These are phyloP conservation scores for Albifimbria verrucaria DNA, from an alignment of 2,329 filamentous ascomycete genomes.

Conservation along the genomic window DNA sequence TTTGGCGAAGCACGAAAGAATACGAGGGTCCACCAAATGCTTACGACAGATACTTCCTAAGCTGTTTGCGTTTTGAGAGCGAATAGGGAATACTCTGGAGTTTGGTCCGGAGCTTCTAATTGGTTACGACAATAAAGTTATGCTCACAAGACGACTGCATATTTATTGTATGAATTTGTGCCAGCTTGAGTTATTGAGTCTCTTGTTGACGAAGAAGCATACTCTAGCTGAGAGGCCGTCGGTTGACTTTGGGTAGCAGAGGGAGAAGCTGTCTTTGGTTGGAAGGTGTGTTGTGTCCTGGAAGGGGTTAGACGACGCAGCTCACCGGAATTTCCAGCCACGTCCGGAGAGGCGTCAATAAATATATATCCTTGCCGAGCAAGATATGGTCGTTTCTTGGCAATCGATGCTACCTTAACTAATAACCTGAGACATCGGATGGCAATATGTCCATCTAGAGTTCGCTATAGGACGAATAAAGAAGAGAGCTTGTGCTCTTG, in stretches of 20 bases:
- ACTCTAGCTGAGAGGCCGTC: conserved; percentile 3
- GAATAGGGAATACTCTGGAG: no score
- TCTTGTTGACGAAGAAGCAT: conserved; percentile 6
- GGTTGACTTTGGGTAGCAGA: conserved; percentile 1
- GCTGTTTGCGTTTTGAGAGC: no score
- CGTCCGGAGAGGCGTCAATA: not conserved
- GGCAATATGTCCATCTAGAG: not conserved
- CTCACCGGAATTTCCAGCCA: not conserved
- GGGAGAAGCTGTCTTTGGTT: conserved; percentile 1
- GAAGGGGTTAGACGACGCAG: conserved; percentile 1
- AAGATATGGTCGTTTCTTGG: not conserved
- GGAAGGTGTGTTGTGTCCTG: conserved; percentile 4
- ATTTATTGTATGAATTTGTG: no score
- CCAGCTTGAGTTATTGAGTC: conserved; percentile 3
- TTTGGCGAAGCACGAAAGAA: no score
- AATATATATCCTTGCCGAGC: not conserved
- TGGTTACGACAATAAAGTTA: no score
- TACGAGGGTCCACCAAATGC: no score
- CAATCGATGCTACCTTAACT: not conserved
- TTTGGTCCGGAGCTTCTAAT: no score
- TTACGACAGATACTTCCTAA: no score
- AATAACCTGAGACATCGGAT: not conserved
- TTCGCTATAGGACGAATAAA: not conserved
- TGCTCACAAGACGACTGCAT: no score
- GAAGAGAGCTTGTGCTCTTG: not conserved